Percentiles rank a stretch among this genome's conserved stretches.
phyloP scores from a whole-genome alignment of 352 stramenopile genomes.

The Phytopythium mirpurense region DNA sequence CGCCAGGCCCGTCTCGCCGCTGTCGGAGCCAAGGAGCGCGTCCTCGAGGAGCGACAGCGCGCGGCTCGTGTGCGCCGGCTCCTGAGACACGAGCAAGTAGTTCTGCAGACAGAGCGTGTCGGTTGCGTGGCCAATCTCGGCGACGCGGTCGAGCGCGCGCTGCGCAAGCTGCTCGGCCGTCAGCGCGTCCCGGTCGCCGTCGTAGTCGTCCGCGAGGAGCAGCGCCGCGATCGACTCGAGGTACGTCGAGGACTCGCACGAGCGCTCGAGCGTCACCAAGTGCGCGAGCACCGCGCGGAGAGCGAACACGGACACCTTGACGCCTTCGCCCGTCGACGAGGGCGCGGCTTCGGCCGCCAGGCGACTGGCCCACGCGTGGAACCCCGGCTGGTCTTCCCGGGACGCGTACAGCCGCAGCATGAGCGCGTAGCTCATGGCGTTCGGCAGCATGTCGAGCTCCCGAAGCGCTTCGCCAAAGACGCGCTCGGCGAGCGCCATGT shows the following conservation, averaged over 20 bases:
- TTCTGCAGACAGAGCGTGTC: constrained; percentile 41
- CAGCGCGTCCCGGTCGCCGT: constrained; percentile 5
- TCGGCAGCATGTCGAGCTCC: constrained; percentile 34
- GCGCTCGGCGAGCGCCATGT: constrained; percentile 44
- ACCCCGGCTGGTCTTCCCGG: constrained; percentile 34
- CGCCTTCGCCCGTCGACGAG: constrained; percentile 4
- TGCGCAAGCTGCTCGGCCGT: constrained; percentile 20
- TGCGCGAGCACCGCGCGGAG: constrained; percentile 49
- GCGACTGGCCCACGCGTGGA: constrained; percentile 39
- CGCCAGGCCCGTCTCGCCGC: constrained; percentile 1
- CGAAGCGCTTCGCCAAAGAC: constrained; percentile 37
- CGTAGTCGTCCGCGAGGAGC: constrained; percentile 9
- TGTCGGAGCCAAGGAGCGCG: constrained; percentile 9
- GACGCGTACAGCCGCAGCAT: constrained; percentile 61
- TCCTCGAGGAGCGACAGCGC: constrained; percentile 36
- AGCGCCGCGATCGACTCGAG: constrained; percentile 22
- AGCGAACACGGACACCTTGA: constrained; percentile 46
- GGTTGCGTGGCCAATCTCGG: constrained; percentile 16
- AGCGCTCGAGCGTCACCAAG: constrained; percentile 24
- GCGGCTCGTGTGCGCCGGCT: constrained; percentile 23
- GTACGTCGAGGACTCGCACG: constrained; percentile 20
- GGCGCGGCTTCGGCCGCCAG: constrained; percentile 28
- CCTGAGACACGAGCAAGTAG: constrained; percentile 36
- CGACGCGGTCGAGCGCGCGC: constrained; percentile 30
- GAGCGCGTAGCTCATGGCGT: constrained; percentile 71